Percentiles rank a stretch among this genome's conserved stretches.
phyloP scores from a whole-genome alignment of 129 eudicot species.

The Saussurea involucrata region DNA sequence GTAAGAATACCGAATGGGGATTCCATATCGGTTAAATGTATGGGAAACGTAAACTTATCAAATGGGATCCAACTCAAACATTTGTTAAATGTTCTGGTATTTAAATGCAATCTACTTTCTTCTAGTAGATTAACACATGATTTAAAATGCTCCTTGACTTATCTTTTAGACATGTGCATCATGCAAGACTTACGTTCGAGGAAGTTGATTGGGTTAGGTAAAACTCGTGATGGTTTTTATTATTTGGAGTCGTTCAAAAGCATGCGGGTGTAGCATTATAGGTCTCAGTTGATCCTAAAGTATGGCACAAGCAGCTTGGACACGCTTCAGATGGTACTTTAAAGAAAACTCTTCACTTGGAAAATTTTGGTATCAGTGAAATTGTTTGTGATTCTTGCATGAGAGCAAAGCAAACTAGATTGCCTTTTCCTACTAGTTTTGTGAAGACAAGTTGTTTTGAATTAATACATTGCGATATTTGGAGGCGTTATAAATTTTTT shows the following conservation, averaged over 20 bases:
- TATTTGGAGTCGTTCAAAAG: too few relatives aligned
- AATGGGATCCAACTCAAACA: neutral
- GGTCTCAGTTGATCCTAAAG: too few relatives aligned
- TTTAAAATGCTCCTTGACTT: neutral
- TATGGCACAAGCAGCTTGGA: too few relatives aligned
- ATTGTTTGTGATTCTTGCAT: neutral
- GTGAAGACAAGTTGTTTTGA: neutral
- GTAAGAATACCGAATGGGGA: too few relatives aligned
- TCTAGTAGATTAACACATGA: neutral
- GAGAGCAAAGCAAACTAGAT: neutral
- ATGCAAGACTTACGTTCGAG: neutral
- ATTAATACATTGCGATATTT: neutral
- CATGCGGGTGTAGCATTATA: neutral
- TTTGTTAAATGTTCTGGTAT: too few relatives aligned
- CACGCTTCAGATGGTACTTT: too few relatives aligned
- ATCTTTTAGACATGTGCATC: too few relatives aligned
- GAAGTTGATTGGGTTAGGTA: neutral
- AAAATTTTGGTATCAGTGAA: neutral
- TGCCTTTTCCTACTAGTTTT: neutral
- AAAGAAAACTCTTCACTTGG: too few relatives aligned
- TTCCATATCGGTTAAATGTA: neutral
- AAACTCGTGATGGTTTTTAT: neutral
- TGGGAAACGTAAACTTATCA: neutral
- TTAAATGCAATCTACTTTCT: too few relatives aligned
- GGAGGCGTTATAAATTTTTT: too few relatives aligned